These are phyloP conservation scores for Whalleya microplaca DNA, from an alignment of 2,329 filamentous ascomycete species.

Conservation along the genomic window DNA sequence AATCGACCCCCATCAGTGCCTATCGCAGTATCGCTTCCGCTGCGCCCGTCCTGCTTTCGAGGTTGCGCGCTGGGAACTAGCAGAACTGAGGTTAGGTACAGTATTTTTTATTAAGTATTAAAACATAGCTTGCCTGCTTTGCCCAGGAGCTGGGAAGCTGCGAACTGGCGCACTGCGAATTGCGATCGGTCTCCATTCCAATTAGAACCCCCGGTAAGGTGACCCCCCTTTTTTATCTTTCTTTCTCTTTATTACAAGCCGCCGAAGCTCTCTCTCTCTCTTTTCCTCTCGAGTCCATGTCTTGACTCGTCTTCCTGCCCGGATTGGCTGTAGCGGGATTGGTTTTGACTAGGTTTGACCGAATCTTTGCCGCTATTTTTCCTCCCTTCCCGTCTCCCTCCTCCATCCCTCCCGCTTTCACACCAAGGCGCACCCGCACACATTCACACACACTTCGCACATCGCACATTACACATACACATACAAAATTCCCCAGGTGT, in stretches of 20 bases:
- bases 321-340: constrained; percentile 1
- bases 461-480: constrained; percentile 11
- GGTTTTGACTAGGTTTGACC: constrained; percentile 29
- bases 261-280: background rate
- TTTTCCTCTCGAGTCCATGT: too few species aligned
- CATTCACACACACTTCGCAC: constrained; percentile 5
- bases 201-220: constrained; percentile 18
- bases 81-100: too few species aligned
- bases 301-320: background rate
- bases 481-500: background rate
- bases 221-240: constrained; percentile 14
- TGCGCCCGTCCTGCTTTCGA: background rate
- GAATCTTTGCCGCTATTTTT: constrained; percentile 27
- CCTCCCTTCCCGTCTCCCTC: constrained; percentile 1
- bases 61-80: too few species aligned
- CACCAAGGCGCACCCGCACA: constrained; percentile 20
- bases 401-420: constrained; percentile 3
- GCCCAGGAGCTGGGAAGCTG: too few species aligned
- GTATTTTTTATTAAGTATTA: too few species aligned
- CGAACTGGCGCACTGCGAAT: constrained; percentile 17
- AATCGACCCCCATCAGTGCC: background rate
- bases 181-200: constrained; percentile 24
- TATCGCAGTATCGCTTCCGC: background rate
- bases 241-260: background rate
- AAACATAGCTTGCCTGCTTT: too few species aligned